These are phyloP conservation scores for Populus pruinosa DNA, from an alignment of 345 rosid genomes.

Conservation along the genomic window DNA sequence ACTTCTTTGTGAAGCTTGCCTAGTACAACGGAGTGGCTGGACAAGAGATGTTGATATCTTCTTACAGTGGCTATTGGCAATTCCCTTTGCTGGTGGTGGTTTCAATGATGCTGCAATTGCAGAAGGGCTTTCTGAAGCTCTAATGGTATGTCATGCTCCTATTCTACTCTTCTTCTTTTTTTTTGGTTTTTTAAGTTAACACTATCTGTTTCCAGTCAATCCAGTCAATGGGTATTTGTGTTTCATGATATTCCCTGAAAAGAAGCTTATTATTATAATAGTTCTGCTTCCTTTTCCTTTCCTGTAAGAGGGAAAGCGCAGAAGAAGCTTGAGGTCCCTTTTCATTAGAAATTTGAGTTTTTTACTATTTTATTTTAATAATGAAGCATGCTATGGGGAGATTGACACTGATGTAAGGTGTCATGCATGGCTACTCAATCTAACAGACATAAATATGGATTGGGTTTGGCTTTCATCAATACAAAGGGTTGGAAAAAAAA, in stretches of 20 bases:
- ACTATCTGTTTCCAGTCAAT: neutral
- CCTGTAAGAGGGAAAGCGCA: neutral
- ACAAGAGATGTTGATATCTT: conserved; percentile 78
- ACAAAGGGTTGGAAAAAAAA: neutral
- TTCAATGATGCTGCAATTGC: conserved; percentile 93
- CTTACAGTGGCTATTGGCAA: conserved; percentile 70
- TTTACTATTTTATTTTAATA: neutral
- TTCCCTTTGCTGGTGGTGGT: conserved; percentile 89
- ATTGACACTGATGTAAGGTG: neutral
- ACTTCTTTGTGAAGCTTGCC: conserved; percentile 51
- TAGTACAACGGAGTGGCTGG: conserved; percentile 95
- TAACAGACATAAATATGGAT: neutral
- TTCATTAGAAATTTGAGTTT: neutral
- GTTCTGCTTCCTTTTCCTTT: conserved; percentile 1
- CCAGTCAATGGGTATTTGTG: neutral
- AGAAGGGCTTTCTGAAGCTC: conserved; percentile 94
- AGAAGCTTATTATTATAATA: neutral
- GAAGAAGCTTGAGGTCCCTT: neutral
- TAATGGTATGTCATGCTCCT: conserved; percentile 49
- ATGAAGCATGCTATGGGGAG: neutral
- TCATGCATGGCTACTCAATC: neutral
- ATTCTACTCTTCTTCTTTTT: neutral
- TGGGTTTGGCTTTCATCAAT: neutral
- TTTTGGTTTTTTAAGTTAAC: neutral
- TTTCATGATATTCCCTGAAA: conserved; percentile 3